Conservation (phyloP, 441 rosid species). For the Sinapis alba region DNA sequence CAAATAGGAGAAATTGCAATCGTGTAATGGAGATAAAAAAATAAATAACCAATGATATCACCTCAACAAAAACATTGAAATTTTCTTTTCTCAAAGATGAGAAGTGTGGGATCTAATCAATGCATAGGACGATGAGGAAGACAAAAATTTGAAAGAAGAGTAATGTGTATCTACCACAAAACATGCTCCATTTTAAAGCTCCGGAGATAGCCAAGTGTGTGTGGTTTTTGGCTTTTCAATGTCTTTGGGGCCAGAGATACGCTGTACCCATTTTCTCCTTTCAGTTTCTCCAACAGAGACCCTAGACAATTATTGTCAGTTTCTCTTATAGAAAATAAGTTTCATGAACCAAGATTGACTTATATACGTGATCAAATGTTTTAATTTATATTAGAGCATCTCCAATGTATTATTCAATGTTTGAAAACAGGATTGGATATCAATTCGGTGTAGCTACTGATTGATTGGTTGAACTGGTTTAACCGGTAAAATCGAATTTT, state of each 20-base stretch:
- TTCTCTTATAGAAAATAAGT: too few species aligned
- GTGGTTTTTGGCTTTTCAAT: constrained; percentile 32
- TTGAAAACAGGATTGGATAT: too few species aligned
- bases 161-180: constrained; percentile 39
- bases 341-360: constrained; percentile 11
- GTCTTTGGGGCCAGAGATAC: constrained; percentile 38
- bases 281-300: background rate
- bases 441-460: too few species aligned
- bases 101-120: constrained; percentile 12
- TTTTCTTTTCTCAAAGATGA: background rate
- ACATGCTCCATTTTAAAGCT: constrained; percentile 34
- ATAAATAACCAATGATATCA: too few species aligned
- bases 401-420: too few species aligned
- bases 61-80: too few species aligned
- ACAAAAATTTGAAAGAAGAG: constrained; percentile 29
- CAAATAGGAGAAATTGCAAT: too few species aligned
- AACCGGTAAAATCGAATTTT: too few species aligned
- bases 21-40: too few species aligned
- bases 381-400: background rate
- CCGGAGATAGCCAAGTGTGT: constrained; percentile 21
- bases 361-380: constrained; percentile 5
- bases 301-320: background rate
- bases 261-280: constrained; percentile 18
- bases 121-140: constrained; percentile 17
- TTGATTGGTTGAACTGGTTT: too few species aligned